Evolutionary conservation across 2,329 filamentous ascomycete genomes (phyloP).

Genomic region (Cercospora sesami): DNA sequence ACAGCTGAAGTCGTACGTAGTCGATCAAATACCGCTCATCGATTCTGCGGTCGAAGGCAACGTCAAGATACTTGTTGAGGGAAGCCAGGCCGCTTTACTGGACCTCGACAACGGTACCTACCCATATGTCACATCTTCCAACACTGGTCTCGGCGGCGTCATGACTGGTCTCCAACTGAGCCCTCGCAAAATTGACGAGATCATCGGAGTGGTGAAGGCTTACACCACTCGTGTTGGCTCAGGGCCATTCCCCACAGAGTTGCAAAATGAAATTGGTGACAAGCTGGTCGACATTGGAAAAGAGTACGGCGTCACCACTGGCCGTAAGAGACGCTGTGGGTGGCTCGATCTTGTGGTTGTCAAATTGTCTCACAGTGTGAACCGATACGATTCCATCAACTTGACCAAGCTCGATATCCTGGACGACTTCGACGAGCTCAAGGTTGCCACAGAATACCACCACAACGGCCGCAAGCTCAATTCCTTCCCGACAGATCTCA

Average conservation of each 20-base stretch:
- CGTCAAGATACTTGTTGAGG: conserved; percentile 66
- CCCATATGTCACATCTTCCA: conserved; percentile 62
- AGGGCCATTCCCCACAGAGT: conserved; percentile 69
- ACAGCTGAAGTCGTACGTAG: conserved; percentile 60
- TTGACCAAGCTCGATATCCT: conserved; percentile 69
- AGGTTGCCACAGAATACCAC: conserved; percentile 71
- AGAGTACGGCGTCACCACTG: conserved; percentile 60
- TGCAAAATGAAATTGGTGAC: conserved; percentile 58
- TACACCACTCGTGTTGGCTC: conserved; percentile 61
- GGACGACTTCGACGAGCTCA: conserved; percentile 72
- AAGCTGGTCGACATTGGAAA: conserved; percentile 58
- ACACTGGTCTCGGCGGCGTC: conserved; percentile 61
- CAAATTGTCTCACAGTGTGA: conserved; percentile 64
- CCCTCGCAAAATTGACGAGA: conserved; percentile 60
- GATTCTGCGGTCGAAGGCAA: conserved; percentile 59
- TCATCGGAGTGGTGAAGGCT: conserved; percentile 67
- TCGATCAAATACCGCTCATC: conserved; percentile 68
- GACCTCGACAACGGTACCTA: conserved; percentile 65
- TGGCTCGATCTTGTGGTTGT: conserved; percentile 69
- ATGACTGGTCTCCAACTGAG: conserved; percentile 64
- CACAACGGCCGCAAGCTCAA: conserved; percentile 57
- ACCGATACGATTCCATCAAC: conserved; percentile 67
- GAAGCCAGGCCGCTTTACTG: conserved; percentile 67
- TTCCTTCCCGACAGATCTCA: conserved; percentile 66
- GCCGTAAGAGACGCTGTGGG: conserved; percentile 62